phyloP scores from a whole-genome alignment of 2,329 filamentous ascomycete species.

The Cercospora nicotianae region DNA sequence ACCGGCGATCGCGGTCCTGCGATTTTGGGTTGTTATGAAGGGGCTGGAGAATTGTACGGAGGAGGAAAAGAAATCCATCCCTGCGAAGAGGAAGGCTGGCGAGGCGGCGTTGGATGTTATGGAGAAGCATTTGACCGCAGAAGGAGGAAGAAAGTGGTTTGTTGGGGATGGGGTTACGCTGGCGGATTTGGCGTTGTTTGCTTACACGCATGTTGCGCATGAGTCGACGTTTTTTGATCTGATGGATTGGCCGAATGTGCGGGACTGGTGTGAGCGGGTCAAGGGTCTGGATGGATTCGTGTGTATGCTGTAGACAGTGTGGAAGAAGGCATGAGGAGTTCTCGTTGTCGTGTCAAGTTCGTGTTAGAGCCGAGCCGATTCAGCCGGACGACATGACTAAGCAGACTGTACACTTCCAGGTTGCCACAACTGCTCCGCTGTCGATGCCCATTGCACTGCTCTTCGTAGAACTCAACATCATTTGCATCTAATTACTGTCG shows the following conservation, averaged over 20 bases:
- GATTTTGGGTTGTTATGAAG: conserved; percentile 4
- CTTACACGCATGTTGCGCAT: background rate
- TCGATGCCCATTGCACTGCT: background rate
- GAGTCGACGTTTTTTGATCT: background rate
- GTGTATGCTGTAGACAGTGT: background rate
- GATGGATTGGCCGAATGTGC: background rate
- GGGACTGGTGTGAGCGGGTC: background rate
- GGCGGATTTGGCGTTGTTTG: background rate
- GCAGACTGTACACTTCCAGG: background rate
- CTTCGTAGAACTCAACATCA: background rate
- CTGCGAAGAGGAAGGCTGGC: background rate
- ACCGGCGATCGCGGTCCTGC: conserved; percentile 11
- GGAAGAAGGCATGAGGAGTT: background rate
- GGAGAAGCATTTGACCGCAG: background rate
- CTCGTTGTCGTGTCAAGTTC: background rate
- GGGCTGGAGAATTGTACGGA: background rate
- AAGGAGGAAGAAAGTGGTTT: background rate
- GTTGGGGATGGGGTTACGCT: background rate
- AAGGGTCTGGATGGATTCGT: background rate
- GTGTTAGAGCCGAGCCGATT: background rate
- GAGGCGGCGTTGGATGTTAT: background rate
- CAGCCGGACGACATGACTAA: background rate
- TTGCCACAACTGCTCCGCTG: too few relatives aligned
- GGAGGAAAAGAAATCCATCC: background rate
- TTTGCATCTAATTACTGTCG: background rate